phyloP scores from a whole-genome alignment of 164 flowering plant genomes.

The Echeveria elegans region DNA sequence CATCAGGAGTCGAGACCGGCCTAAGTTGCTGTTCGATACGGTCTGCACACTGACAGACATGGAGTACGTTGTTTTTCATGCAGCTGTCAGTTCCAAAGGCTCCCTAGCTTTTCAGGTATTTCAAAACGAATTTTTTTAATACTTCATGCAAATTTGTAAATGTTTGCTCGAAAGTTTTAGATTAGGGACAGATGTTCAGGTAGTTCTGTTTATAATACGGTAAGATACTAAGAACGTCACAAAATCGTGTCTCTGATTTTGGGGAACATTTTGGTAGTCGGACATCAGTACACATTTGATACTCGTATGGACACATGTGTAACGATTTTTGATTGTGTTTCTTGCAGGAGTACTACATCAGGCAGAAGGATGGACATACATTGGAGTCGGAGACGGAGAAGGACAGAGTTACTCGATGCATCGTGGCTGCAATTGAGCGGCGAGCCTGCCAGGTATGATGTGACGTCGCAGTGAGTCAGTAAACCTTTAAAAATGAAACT shows the following conservation, averaged over 20 bases:
- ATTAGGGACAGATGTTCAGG: too few species aligned
- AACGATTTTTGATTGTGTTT: background rate
- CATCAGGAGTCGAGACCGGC: conserved; percentile 59
- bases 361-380: conserved; percentile 60
- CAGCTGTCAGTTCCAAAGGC: conserved; percentile 63
- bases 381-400: conserved; percentile 46
- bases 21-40: conserved; percentile 80
- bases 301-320: background rate
- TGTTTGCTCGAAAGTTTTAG: too few species aligned
- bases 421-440: conserved; percentile 76
- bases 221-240: too few species aligned
- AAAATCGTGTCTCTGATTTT: too few species aligned
- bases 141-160: too few species aligned
- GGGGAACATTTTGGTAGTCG: too few species aligned
- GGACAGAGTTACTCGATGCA: conserved; percentile 39
- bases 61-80: conserved; percentile 81
- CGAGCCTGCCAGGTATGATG: conserved; percentile 63
- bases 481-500: background rate
- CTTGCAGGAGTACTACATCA: conserved; percentile 71
- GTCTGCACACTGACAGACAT: conserved; percentile 77
- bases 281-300: background rate
- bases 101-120: conserved; percentile 71
- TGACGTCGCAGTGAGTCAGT: background rate
- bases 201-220: too few species aligned
- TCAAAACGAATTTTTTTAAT: too few species aligned